Evolutionary conservation across 345 rosid genomes (phyloP), one percentile per base, ranked within the genome.

Genomic region (Brassica carinata): DNA sequence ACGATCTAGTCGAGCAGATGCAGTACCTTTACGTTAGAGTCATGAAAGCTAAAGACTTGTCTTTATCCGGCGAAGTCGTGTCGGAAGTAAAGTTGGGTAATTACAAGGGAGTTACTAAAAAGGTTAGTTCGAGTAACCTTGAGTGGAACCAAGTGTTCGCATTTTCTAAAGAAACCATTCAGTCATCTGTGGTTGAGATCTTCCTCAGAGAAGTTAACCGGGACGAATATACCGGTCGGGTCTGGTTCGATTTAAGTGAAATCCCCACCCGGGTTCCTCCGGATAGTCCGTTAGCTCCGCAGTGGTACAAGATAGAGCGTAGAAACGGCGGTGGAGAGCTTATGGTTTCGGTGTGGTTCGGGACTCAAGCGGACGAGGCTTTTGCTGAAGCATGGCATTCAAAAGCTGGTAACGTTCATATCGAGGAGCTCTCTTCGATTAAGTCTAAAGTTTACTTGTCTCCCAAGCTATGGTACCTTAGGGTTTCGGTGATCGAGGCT

Each of bases 1-100:
- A 91, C 69, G 97, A 91, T 75, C 88, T 91, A 36, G 94, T 90
- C 4, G 97, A 91, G 85, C 94, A 88, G 86, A 90, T 91, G 92
- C 88, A 90, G 81, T 90, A 88, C 71, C 87, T 90, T 76, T 91
- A 90, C 66, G 87, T 90, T n/a, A 85, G 86, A 71, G 84, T 91
- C 0, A 90, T 88, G 65, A 91, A 90, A 68, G 88, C 86, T 2
- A 87, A 82, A 36, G 91, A 82, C 57, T 67, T 85, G 45, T 64
- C 78, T 1, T 62, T 83, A 29, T 81, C 84, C 10, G 87, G 85
- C 0, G 97, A 91, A 38, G 67, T 90, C 10, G 87, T 86, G 48
- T 88, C 87, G 2, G 92, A 91, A 59, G 89, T 90, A 71, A 91
- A 87, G 67, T 59, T 90, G 9, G 94, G 97, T 71, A 91, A 91